A percentile compares a stretch with the other conserved stretches of the same genome.
Conservation (phyloP, 495 filamentous ascomycete genomes). For the Penicillium diatomitis region DNA sequence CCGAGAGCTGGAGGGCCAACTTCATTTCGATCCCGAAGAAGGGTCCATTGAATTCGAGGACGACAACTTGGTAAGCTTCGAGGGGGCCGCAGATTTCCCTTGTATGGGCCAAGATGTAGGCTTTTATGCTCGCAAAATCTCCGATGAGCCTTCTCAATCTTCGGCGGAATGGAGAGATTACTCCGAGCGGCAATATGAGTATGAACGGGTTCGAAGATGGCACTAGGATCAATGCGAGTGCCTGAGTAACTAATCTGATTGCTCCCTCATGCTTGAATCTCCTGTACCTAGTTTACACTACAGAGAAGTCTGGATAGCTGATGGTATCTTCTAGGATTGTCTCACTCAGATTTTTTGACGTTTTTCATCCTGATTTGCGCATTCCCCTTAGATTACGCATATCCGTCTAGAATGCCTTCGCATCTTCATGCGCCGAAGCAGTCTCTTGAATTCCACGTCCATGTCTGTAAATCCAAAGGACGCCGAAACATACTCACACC, state of each 20-base stretch:
- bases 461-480: constrained; percentile 14
- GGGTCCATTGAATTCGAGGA: neutral
- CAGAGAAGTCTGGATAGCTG: no score
- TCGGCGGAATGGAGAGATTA: neutral
- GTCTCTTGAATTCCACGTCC: constrained; percentile 19
- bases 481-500: constrained; percentile 22
- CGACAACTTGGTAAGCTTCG: neutral
- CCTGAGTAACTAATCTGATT: no score
- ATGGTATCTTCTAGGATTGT: constrained; percentile 2
- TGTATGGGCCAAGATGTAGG: neutral
- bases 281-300: no score
- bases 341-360: constrained; percentile 16
- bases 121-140: neutral
- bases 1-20: neutral
- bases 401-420: constrained; percentile 19
- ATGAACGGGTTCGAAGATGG: neutral
- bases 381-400: constrained; percentile 12
- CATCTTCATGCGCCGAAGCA: constrained; percentile 18
- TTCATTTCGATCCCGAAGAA: neutral
- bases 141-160: neutral
- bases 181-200: neutral
- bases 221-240: neutral
- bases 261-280: no score
- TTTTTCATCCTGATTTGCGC: constrained; percentile 18
- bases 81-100: neutral